These are phyloP conservation scores for Aspergillus costaricaensis DNA, from an alignment of 2,329 filamentous ascomycete genomes.

Conservation along the genomic window DNA sequence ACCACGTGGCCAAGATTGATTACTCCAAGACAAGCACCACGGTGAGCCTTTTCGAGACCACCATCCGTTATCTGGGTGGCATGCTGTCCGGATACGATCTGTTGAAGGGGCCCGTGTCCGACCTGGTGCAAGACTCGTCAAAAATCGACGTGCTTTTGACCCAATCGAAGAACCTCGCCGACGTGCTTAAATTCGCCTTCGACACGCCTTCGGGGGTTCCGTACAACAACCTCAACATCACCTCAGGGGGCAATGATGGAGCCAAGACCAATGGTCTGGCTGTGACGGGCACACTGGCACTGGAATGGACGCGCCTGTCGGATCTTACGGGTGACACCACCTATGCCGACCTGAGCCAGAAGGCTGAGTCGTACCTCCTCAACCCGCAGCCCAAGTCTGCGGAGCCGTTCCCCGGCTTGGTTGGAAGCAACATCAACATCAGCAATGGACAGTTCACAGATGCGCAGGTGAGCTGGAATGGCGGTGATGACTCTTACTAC, in stretches of 20 bases:
- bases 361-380: conserved; percentile 70
- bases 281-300: conserved; percentile 72
- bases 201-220: conserved; percentile 75
- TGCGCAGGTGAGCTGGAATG: conserved; percentile 71
- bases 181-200: conserved; percentile 76
- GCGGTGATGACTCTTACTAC: conserved; percentile 78
- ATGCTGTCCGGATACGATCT: conserved; percentile 72
- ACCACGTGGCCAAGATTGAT: conserved; percentile 70
- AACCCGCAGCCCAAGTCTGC: conserved; percentile 61
- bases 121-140: conserved; percentile 50
- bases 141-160: conserved; percentile 62
- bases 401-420: conserved; percentile 75
- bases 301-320: conserved; percentile 81
- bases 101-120: conserved; percentile 64
- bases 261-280: conserved; percentile 69
- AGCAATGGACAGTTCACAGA: conserved; percentile 67
- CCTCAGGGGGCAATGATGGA: conserved; percentile 53
- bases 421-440: conserved; percentile 69
- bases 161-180: conserved; percentile 69
- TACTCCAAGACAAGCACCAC: conserved; percentile 62
- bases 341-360: conserved; percentile 68
- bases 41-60: conserved; percentile 85
- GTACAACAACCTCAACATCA: conserved; percentile 66
- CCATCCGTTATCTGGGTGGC: conserved; percentile 82
- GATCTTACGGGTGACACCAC: conserved; percentile 69